phyloP scores from a whole-genome alignment of 495 filamentous ascomycete genomes.

The Ascobolus immersus region DNA sequence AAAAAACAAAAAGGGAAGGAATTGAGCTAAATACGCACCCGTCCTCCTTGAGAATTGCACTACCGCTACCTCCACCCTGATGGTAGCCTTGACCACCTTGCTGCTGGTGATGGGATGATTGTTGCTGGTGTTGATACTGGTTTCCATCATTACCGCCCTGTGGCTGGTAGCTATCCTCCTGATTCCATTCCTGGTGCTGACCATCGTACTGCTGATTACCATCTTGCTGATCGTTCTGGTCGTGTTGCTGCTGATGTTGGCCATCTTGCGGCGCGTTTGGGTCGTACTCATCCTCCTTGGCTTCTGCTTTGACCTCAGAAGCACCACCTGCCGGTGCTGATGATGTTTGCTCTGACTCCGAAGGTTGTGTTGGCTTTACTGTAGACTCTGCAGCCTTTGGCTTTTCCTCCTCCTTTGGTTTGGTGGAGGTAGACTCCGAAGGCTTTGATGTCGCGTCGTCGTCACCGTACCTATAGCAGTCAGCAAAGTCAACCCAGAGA shows the following conservation, averaged over 20 bases:
- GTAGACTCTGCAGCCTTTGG: no score
- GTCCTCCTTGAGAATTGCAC: slow-evolving; percentile 79
- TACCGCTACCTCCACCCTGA: slow-evolving; percentile 18
- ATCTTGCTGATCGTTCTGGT: no score
- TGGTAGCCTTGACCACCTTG: slow-evolving; percentile 12
- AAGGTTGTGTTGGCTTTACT: no score
- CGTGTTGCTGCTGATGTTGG: no score
- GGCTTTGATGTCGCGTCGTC: slow-evolving; percentile 36
- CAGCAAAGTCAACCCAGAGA: slow-evolving; percentile 6
- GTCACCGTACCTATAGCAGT: slow-evolving; percentile 49
- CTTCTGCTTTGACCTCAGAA: no score
- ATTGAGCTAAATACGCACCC: slow-evolving; percentile 52
- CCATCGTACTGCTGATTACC: no score
- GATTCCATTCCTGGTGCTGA: no score
- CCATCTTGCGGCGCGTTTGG: no score
- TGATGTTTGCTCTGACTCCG: slow-evolving; percentile 7
- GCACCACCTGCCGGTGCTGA: slow-evolving; percentile 2
- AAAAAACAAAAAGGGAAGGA: slow-evolving; percentile 12
- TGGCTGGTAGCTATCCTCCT: slow-evolving; percentile 2
- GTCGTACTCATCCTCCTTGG: no score
- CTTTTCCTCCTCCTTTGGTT: no score
- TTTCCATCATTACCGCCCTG: slow-evolving; percentile 16
- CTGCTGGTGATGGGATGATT: slow-evolving; percentile 32
- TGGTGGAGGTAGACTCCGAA: no score
- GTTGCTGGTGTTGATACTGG: no score